Base-by-base conservation (phyloP, 2,329 filamentous ascomycete species). In the Cladophialophora exuberans region DNA sequence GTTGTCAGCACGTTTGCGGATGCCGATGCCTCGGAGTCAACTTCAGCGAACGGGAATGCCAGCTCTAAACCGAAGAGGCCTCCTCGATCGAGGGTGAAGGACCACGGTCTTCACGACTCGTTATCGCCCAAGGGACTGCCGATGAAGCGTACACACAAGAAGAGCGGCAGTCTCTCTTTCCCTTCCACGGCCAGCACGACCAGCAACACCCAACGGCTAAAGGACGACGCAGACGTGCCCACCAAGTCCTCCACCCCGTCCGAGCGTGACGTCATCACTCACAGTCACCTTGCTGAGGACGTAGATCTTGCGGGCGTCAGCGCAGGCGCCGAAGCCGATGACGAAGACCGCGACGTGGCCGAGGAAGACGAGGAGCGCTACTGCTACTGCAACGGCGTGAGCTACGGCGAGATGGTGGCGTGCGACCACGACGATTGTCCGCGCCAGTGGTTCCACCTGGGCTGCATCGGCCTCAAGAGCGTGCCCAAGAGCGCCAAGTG, bases 371-470 rank as follows among this genome's bases (percentile, higher is more conserved):
- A 92, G 68, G 86, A 85, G 31, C 79, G 84, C 11, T 92, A 92
- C 70, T 90, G 89, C 70, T 89, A 89, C 72, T 91, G 89, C 70
- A 87, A 90, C 64, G 82, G 85, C 43, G 85, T 90, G 51, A 90
- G 87, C 65, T 92, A 90, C 67, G 88, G 89, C 17, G 88, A 90
- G 72, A 92, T 92, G 89, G 87, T 92, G 38, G 89, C 86, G 2
- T 92, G 88, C 67, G 89, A 92, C 68, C 84, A 84, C 6, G 82
- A 86, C 56, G 82, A 83, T 44, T 92, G 89, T 72, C 80, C 83
- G 62, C 80, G 83, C 59, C 88, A 92, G 71, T 92, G 89, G 89
- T 93, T 92, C 75, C 89, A 92, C 77, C 73, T 94, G 45, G 87
- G 86, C 45, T 94, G 89, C 70, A 89, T 90, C 25, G 89, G 89